phyloP scores from a whole-genome alignment of 2,329 filamentous ascomycete genomes.

The Dactylellina parvicollis region DNA sequence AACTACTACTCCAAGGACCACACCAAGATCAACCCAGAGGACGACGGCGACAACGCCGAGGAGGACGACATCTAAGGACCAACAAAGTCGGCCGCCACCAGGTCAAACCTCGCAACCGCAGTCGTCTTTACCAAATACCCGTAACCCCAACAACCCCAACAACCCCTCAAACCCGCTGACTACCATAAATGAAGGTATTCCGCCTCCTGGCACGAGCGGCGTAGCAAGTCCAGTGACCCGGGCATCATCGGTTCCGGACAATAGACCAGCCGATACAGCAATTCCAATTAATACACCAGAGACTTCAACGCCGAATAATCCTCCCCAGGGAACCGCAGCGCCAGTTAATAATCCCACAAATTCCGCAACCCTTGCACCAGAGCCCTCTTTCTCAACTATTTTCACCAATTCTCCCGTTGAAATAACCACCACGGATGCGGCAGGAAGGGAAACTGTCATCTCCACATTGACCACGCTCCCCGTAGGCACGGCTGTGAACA shows the following conservation, averaged over 20 bases:
- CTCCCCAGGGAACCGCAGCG: background rate
- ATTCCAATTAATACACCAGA: background rate
- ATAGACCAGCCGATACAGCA: constrained; percentile 4
- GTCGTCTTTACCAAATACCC: too few relatives aligned
- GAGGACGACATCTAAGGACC: constrained; percentile 4
- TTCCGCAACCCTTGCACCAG: constrained; percentile 15
- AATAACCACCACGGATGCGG: constrained; percentile 30
- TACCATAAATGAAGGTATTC: background rate
- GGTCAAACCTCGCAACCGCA: constrained; percentile 29
- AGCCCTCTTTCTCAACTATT: constrained; percentile 20
- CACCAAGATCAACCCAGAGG: constrained; percentile 7
- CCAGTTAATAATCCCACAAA: background rate
- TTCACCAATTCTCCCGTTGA: constrained; percentile 8
- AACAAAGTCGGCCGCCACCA: constrained; percentile 9
- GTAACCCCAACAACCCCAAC: background rate
- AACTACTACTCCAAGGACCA: constrained; percentile 21
- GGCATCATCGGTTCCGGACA: background rate
- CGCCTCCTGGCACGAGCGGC: background rate
- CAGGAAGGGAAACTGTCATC: constrained; percentile 26
- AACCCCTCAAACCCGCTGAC: background rate
- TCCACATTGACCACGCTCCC: constrained; percentile 29
- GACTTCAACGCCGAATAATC: background rate
- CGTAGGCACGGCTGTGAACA: constrained; percentile 17
- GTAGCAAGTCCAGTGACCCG: background rate
- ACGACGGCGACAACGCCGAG: constrained; percentile 8